phyloP scores from a whole-genome alignment of 345 rosid genomes.

The Eucalyptus guilfoylei region DNA sequence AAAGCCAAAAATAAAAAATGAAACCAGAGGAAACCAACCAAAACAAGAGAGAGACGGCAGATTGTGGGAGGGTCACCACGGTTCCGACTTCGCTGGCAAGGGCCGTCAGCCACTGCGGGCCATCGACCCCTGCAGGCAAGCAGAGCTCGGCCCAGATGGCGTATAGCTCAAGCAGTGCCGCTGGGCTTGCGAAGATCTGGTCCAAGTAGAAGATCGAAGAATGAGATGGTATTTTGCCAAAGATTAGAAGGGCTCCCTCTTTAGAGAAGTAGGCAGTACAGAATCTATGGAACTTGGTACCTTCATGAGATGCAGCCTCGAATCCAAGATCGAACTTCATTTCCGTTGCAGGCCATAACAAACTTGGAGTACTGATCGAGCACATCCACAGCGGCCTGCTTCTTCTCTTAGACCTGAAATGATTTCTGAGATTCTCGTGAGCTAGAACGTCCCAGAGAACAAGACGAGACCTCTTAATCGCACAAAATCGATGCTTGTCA shows the following conservation, averaged over 20 bases:
- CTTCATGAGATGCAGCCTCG: constrained; percentile 93
- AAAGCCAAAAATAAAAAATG: no score
- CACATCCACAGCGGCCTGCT: constrained; percentile 93
- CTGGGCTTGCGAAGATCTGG: no score
- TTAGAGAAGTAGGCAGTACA: constrained; percentile 70
- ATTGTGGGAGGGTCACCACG: neutral
- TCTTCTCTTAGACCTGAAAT: constrained; percentile 52
- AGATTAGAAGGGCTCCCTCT: constrained; percentile 36
- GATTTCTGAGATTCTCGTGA: no score
- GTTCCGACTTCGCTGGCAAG: no score
- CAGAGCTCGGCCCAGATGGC: no score
- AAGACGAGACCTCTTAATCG: no score
- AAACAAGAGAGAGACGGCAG: neutral
- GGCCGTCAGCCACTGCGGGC: no score
- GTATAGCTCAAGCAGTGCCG: no score
- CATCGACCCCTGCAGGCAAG: no score
- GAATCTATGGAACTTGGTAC: constrained; percentile 63
- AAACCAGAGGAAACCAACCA: neutral
- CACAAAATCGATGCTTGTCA: no score
- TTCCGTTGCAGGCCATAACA: constrained; percentile 91
- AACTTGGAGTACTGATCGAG: constrained; percentile 81
- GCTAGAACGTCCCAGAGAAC: no score
- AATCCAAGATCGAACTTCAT: constrained; percentile 65
- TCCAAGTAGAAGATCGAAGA: no score
- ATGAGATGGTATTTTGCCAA: constrained; percentile 1